Percentiles rank a stretch among this genome's conserved stretches.
phyloP scores from a whole-genome alignment of 1,284 basidiomycete genomes.

The Malassezia brasiliensis region DNA sequence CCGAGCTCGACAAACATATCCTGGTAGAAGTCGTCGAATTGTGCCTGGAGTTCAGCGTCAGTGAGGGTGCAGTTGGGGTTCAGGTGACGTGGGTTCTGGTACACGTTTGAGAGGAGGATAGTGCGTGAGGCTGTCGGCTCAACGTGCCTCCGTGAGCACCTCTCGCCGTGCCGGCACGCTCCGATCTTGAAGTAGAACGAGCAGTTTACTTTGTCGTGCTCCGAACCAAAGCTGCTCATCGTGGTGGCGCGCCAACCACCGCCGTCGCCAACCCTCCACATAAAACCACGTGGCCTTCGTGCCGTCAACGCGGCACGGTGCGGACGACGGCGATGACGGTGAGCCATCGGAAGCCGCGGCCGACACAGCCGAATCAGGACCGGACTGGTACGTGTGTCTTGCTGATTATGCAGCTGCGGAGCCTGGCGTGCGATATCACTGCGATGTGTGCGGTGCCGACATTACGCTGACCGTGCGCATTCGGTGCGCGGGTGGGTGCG shows the following conservation, averaged over 20 bases:
- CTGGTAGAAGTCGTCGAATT: conserved; percentile 95
- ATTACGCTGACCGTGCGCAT: conserved; percentile 46
- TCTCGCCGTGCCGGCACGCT: conserved; percentile 87
- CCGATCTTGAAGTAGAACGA: conserved; percentile 97
- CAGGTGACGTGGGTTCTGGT: conserved; percentile 83
- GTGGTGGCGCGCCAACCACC: not conserved
- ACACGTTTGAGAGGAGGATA: conserved; percentile 94
- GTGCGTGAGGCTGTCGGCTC: conserved; percentile 94
- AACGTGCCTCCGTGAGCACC: conserved; percentile 94
- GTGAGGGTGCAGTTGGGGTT: conserved; percentile 72
- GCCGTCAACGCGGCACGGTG: not conserved
- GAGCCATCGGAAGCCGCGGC: conserved; percentile 43
- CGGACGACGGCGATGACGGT: conserved; percentile 34
- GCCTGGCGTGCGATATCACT: conserved; percentile 45
- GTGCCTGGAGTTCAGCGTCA: conserved; percentile 72
- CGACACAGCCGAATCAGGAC: conserved; percentile 27
- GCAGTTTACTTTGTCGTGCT: conserved; percentile 86
- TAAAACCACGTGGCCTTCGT: conserved; percentile 2
- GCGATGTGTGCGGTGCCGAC: conserved; percentile 46
- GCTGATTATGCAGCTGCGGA: conserved; percentile 26
- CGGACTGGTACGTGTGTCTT: conserved; percentile 18
- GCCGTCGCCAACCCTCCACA: not conserved
- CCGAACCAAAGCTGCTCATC: conserved; percentile 45
- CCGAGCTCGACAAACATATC: conserved; percentile 66
- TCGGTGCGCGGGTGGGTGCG: conserved; percentile 43